Percentiles rank a stretch among this genome's conserved stretches.
phyloP scores from a whole-genome alignment of 495 filamentous ascomycete genomes.

The Aspergillus affinis region DNA sequence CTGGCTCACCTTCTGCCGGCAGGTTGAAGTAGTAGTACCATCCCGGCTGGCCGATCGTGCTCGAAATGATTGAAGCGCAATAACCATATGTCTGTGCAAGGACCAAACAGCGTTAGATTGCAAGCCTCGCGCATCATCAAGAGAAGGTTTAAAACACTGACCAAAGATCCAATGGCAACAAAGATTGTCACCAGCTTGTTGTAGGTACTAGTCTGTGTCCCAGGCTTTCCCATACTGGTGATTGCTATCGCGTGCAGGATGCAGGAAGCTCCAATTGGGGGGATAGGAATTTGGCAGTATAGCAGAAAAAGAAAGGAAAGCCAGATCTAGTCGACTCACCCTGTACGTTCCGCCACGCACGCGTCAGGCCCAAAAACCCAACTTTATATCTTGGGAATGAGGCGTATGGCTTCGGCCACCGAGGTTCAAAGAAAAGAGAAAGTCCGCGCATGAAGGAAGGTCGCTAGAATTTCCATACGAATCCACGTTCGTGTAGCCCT shows the following conservation, averaged over 20 bases:
- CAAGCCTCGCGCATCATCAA: neutral
- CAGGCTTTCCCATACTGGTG: slow-evolving; percentile 22
- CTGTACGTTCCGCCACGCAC: neutral
- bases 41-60: slow-evolving; percentile 53
- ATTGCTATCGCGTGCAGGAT: slow-evolving; percentile 1
- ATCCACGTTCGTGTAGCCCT: too few species aligned
- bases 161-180: slow-evolving; percentile 40
- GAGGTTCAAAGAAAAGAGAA: neutral
- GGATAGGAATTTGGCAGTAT: neutral
- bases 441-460: neutral
- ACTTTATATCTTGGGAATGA: neutral
- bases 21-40: slow-evolving; percentile 50
- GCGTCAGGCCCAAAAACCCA: neutral
- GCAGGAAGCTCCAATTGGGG: neutral
- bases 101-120: slow-evolving; percentile 1
- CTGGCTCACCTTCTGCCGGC: slow-evolving; percentile 35
- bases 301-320: slow-evolving; percentile 4
- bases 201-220: slow-evolving; percentile 36
- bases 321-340: neutral
- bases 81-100: slow-evolving; percentile 43
- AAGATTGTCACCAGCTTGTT: slow-evolving; percentile 36
- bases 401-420: neutral
- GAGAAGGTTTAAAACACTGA: slow-evolving; percentile 13
- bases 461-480: too few species aligned
- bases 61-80: slow-evolving; percentile 50